Evolutionary conservation across 768 basidiomycete species (phyloP).

Genomic region (Suillus paluster): DNA sequence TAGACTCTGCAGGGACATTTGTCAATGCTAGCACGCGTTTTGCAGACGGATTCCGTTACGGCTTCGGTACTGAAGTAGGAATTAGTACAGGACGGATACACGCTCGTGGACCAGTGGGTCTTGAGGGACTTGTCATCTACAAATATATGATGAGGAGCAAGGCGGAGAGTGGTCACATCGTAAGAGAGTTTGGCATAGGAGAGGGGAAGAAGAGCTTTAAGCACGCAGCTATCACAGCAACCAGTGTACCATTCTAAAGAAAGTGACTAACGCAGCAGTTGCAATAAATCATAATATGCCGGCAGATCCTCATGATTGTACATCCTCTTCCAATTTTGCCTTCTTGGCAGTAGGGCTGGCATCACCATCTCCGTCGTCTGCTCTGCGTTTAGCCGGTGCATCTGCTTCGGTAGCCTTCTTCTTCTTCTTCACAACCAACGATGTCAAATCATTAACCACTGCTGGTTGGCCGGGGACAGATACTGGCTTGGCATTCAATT

Average conservation of each 20-base stretch:
- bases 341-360: conserved; percentile 60
- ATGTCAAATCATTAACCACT: conserved; percentile 81
- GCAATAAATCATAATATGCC: conserved; percentile 3
- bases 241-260: conserved; percentile 28
- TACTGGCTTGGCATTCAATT: conserved; percentile 55
- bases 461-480: conserved; percentile 39
- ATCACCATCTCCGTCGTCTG: conserved; percentile 52
- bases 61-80: conserved; percentile 97
- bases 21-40: conserved; percentile 96
- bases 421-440: conserved; percentile 90
- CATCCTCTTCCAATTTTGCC: conserved; percentile 53
- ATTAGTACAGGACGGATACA: conserved; percentile 97
- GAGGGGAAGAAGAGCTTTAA: conserved; percentile 74
- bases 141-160: conserved; percentile 92
- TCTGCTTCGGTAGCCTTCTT: conserved; percentile 48
- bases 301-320: conserved; percentile 22
- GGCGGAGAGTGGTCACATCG: conserved; percentile 77
- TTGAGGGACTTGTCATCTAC: conserved; percentile 93
- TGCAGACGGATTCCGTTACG: conserved; percentile 95
- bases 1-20: conserved; percentile 92
- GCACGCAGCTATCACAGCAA: conserved; percentile 45
- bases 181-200: conserved; percentile 80
- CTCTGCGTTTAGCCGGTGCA: conserved; percentile 66
- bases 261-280: neutral
- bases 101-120: conserved; percentile 93